Evolutionary conservation across 1,284 basidiomycete genomes (phyloP).

Genomic region (Ganoderma sp.): DNA sequence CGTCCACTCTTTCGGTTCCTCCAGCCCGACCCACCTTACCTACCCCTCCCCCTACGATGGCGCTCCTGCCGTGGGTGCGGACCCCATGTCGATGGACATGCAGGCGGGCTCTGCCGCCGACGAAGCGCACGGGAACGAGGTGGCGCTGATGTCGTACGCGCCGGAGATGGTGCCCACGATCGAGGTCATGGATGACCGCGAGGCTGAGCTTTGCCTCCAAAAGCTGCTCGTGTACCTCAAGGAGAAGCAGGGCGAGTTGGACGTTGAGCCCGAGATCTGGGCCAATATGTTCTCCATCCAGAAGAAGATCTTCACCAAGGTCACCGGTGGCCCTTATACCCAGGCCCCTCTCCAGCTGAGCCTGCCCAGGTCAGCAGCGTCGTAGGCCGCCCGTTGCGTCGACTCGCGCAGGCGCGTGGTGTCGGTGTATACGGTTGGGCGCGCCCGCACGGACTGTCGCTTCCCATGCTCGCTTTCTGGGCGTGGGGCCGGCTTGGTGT

Average conservation of each 20-base stretch:
- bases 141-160: background rate
- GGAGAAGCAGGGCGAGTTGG: slow-evolving; percentile 20
- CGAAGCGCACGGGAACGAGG: background rate
- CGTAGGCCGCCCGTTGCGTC: slow-evolving; percentile 6
- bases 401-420: slow-evolving; percentile 6
- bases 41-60: slow-evolving; percentile 17
- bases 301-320: slow-evolving; percentile 27
- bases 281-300: slow-evolving; percentile 21
- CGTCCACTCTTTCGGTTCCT: slow-evolving; percentile 4
- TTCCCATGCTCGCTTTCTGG: background rate
- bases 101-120: slow-evolving; percentile 1
- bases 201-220: slow-evolving; percentile 28
- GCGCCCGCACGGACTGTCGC: background rate
- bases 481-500: background rate
- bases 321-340: slow-evolving; percentile 20
- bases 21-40: slow-evolving; percentile 6
- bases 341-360: slow-evolving; percentile 13
- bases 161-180: slow-evolving; percentile 8
- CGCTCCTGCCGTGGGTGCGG: background rate
- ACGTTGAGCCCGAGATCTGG: slow-evolving; percentile 22
- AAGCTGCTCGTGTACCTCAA: slow-evolving; percentile 26
- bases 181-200: slow-evolving; percentile 12
- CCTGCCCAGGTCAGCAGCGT: background rate
- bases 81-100: background rate
- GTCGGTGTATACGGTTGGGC: background rate